Evolutionary conservation across 352 stramenopile species (phyloP).

Genomic region (Saprolegnia parasitica): DNA sequence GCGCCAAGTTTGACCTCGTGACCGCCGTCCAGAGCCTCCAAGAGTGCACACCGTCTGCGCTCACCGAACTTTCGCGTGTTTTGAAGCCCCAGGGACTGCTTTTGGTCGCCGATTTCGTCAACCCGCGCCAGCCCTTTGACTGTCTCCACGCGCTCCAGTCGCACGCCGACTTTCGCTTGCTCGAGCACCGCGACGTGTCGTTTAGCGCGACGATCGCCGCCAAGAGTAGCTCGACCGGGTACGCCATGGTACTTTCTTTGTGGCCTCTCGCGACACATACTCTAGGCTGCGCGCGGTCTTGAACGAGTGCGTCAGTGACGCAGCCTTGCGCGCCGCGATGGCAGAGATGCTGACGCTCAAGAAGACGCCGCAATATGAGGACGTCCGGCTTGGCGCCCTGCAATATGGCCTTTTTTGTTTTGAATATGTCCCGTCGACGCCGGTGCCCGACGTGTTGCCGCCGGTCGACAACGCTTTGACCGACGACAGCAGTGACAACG

Average conservation of each 20-base stretch:
- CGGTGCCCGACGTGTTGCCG: background rate
- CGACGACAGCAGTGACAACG: slow-evolving; percentile 25
- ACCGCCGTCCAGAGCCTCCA: slow-evolving; percentile 26
- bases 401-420: slow-evolving; percentile 24
- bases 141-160: slow-evolving; percentile 1
- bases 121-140: background rate
- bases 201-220: slow-evolving; percentile 7
- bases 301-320: background rate
- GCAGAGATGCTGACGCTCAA: slow-evolving; percentile 20
- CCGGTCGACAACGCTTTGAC: background rate
- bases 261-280: too few species aligned
- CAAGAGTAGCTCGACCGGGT: slow-evolving; percentile 17
- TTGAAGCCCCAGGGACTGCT: slow-evolving; percentile 14
- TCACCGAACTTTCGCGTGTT: slow-evolving; percentile 12
- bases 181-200: slow-evolving; percentile 19
- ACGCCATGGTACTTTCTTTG: too few species aligned
- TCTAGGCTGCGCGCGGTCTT: background rate
- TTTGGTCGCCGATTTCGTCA: slow-evolving; percentile 12
- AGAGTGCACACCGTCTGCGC: slow-evolving; percentile 7
- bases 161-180: slow-evolving; percentile 15
- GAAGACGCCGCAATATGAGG: slow-evolving; percentile 23
- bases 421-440: slow-evolving; percentile 1
- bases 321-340: background rate
- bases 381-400: slow-evolving; percentile 3
- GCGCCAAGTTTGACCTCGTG: slow-evolving; percentile 21